Evolutionary conservation across 2,329 filamentous ascomycete genomes (phyloP).

Genomic region (Aspergillus melleus): DNA sequence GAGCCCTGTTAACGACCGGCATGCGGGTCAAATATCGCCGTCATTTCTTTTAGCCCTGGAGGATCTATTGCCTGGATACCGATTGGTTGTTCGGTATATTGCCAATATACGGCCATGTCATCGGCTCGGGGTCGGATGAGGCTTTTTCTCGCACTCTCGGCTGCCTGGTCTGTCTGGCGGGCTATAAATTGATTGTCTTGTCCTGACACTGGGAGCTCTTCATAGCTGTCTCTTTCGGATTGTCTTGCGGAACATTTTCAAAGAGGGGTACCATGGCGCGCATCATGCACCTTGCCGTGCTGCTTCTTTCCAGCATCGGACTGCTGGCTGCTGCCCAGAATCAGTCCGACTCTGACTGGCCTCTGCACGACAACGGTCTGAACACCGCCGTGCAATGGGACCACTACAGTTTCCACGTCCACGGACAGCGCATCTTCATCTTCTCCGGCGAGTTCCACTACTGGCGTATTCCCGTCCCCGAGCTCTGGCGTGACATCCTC

Average conservation of each 20-base stretch:
- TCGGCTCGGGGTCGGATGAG: background rate
- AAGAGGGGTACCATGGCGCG: slow-evolving; percentile 9
- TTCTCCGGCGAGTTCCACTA: slow-evolving; percentile 58
- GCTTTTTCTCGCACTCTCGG: background rate
- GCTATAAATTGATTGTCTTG: background rate
- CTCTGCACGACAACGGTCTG: slow-evolving; percentile 50
- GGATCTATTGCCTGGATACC: background rate
- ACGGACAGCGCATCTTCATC: slow-evolving; percentile 53
- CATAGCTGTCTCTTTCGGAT: background rate
- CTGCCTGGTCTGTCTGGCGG: background rate
- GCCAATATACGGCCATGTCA: background rate
- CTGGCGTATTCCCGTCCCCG: slow-evolving; percentile 52
- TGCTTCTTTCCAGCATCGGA: slow-evolving; percentile 13
- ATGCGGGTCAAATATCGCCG: background rate
- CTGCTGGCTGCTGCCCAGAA: slow-evolving; percentile 16
- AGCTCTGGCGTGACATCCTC: slow-evolving; percentile 52
- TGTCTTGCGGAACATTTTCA: background rate
- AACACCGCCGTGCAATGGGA: slow-evolving; percentile 53
- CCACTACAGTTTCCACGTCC: slow-evolving; percentile 54
- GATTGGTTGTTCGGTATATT: background rate
- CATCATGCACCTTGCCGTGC: slow-evolving; percentile 7
- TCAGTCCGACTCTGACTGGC: slow-evolving; percentile 38
- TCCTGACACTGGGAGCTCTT: background rate
- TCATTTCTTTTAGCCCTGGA: background rate
- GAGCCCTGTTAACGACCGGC: background rate